Base-by-base conservation (phyloP, 345 rosid species). In the Mangifera indica region DNA sequence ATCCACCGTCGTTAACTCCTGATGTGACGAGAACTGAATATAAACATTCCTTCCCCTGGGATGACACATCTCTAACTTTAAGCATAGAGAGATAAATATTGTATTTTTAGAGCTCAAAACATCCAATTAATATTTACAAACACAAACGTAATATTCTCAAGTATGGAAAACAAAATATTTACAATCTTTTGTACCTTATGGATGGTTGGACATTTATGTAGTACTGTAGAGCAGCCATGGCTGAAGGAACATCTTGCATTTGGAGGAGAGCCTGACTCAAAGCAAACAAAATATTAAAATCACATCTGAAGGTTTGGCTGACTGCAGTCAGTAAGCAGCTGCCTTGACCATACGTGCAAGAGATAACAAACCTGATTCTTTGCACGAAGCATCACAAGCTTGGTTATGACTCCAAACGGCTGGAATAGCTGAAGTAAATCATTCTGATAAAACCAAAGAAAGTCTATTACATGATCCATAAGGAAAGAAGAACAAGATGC, bases 321-420 rank as follows among this genome's bases (percentile, higher is more conserved):
- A 64, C 37, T 22, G 57, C 64, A 70, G 25, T 26, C 34, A 26
- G 52, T 20, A 55, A 53, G 59, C 48, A 72, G 61, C 26, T 25
- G 57, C 24, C 37, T 52, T 48, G 14, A 48, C 25, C 48, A 53
- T 22, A 72, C 34, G 46, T 57, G 10, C n/a, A 70, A 55, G 34
- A 58, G 49, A 59, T 69, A 60, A 70, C 21, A 60, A 62, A 89
- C 98, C 99, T 92, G 99, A 81, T 92, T 95, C 84, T 95, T 95
- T 15, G 99, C 99, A 10, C 99, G 84, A 57, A 95, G 98, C 99
- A 95, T 92, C 42, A 95, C 99, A 71, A 95, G 97, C 88, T 92
- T 95, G 32, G 98, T 92, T 73, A 95, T 91, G 56, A 87, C 97
- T 20, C 99, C 99, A 86, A 95, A 95, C 26, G 97, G 99, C 83